Conservation (phyloP, 2,329 filamentous ascomycete genomes). For the Alternaria conjuncta region DNA sequence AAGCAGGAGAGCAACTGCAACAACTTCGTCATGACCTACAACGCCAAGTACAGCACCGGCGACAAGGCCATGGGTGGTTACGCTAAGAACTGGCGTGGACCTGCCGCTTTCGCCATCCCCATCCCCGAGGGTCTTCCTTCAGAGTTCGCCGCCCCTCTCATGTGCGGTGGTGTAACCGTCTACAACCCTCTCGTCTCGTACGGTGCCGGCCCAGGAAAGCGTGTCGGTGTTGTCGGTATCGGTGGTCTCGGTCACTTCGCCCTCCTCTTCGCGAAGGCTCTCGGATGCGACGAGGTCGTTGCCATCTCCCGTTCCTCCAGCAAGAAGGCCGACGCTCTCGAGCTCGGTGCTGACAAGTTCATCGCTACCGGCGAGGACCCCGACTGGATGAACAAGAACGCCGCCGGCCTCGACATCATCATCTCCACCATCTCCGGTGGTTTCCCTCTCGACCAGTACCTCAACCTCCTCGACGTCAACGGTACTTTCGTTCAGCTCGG, state of each 20-base stretch:
- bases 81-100: conserved; percentile 69
- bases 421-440: conserved; percentile 63
- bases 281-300: conserved; percentile 71
- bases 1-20: conserved; percentile 54
- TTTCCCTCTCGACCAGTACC: conserved; percentile 66
- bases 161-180: conserved; percentile 82
- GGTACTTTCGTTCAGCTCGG: conserved; percentile 72
- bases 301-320: conserved; percentile 66
- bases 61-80: conserved; percentile 70
- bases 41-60: conserved; percentile 58
- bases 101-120: conserved; percentile 74
- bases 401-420: conserved; percentile 62
- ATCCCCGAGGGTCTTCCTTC: conserved; percentile 75
- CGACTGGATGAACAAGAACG: conserved; percentile 64
- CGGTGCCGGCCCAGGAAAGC: conserved; percentile 78
- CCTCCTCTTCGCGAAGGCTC: conserved; percentile 71
- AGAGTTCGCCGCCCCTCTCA: conserved; percentile 73
- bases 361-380: conserved; percentile 65
- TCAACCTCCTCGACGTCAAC: conserved; percentile 64
- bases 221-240: conserved; percentile 75
- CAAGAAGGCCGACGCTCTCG: conserved; percentile 67
- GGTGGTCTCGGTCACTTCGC: conserved; percentile 78
- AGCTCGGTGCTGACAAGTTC: conserved; percentile 67
- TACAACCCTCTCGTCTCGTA: conserved; percentile 79
- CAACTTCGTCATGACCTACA: conserved; percentile 55